phyloP scores from a whole-genome alignment of 148 eudicot species.

The Dianthus caryophyllus region DNA sequence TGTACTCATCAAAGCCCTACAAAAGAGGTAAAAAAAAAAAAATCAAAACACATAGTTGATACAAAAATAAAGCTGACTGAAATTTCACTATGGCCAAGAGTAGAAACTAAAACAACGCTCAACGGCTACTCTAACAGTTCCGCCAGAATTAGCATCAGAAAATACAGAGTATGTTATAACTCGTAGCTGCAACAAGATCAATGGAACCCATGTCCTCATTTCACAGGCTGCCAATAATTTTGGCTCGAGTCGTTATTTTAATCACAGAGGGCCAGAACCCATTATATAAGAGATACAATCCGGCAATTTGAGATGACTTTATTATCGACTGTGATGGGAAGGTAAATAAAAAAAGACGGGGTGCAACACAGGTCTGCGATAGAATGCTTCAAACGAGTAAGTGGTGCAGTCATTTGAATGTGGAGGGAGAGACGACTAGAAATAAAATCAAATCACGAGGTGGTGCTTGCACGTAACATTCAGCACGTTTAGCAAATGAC shows the following conservation, averaged over 20 bases:
- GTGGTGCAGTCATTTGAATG: background rate
- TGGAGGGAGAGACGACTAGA: background rate
- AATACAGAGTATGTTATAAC: too few relatives aligned
- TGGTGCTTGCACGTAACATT: background rate
- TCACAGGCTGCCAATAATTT: background rate
- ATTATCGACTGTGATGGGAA: background rate
- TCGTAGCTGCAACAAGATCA: background rate
- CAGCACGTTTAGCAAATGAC: background rate
- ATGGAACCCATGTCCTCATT: background rate
- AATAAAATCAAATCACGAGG: conserved; percentile 1
- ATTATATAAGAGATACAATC: background rate
- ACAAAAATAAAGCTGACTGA: background rate
- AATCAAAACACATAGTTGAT: background rate
- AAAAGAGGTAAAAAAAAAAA: background rate
- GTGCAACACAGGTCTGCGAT: background rate
- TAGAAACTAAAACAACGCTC: background rate
- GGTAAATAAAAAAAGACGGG: background rate
- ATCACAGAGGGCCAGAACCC: background rate
- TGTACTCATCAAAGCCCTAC: conserved; percentile 92
- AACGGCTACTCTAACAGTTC: background rate
- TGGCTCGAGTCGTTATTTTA: background rate
- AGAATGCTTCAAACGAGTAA: background rate
- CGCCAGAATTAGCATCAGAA: background rate
- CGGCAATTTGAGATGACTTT: background rate
- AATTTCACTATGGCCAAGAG: too few relatives aligned